phyloP scores from a whole-genome alignment of 2,329 filamentous ascomycete genomes.

The Fusarium protoensiforme region DNA sequence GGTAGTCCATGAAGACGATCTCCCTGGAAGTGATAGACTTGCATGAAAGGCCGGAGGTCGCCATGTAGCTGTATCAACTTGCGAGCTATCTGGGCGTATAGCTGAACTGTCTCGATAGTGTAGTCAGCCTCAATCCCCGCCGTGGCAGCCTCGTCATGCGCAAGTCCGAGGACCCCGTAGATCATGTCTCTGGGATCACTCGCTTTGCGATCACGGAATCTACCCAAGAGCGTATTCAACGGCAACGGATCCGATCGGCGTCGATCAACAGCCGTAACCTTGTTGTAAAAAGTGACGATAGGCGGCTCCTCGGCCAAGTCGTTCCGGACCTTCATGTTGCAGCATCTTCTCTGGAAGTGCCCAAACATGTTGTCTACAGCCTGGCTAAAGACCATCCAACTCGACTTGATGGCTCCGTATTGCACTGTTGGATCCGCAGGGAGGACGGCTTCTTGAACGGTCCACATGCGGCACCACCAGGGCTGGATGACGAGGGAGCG shows the following conservation, averaged over 20 bases:
- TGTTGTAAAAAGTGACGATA: background rate
- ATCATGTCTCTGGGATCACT: background rate
- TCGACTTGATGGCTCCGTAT: background rate
- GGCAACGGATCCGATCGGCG: background rate
- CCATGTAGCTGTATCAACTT: background rate
- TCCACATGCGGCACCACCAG: background rate
- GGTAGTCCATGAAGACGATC: background rate
- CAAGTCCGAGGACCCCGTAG: background rate
- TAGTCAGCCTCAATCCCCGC: background rate
- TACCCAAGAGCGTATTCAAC: background rate
- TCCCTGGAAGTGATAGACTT: background rate
- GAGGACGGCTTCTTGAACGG: background rate
- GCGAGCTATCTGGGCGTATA: background rate
- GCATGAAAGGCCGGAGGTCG: background rate
- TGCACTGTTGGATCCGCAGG: background rate
- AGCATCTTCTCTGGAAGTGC: background rate
- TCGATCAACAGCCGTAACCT: background rate
- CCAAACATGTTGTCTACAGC: background rate
- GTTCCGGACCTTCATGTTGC: background rate
- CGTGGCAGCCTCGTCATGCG: background rate
- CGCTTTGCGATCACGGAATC: background rate
- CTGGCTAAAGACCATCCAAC: background rate
- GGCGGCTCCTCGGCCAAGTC: background rate
- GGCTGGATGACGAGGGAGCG: background rate
- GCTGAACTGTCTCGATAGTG: background rate